Evolutionary conservation across 257 asterid genomes (phyloP), one percentile per base, ranked within the genome.

Genomic region (Plantago ovata): DNA sequence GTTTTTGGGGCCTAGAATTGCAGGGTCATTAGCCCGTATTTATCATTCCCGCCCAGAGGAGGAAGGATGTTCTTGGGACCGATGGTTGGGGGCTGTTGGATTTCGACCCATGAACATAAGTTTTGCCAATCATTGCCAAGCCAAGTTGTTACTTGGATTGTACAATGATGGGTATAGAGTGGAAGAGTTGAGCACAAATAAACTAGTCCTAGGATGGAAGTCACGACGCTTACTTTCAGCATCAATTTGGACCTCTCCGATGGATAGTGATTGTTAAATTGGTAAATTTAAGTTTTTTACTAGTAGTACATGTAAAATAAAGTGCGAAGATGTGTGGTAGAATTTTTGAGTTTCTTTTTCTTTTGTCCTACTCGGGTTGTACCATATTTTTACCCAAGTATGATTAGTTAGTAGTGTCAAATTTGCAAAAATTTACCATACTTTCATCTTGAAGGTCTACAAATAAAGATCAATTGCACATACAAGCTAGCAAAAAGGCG

Each of bases 111-210:
- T 45, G 47, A 43, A 9, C 20, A 74, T 85, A 24, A 88, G 95
- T 63, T 88, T 80, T 69, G 83, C 89, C 0, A 85, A 79, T 77
- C 90, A 79, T 69, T 85, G 96, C 63, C 96, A 88, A 71, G 86
- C 96, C 3, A 85, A 85, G 43, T 61, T 85, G 68, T 33, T 88
- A 32, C 53, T 85, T 52, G 96, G 93, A 23, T 67, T 88, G 36
- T 88, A 83, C 63, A 75, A 88, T 59, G 96, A 88, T 73, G 96
- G 96, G 62, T 88, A 88, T 14, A 70, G 79, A 10, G 90, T 85
- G 32, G 96, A 88, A 66, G 96, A 85, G 69, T 49, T 74, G 61
- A 70, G 72, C n/a, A 23, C 15, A 15, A 85, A 88, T 70, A 85
- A 82, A 61, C 59, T 88, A 10, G 90, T 83, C 22, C 49, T 88